Evolutionary conservation across 352 stramenopile genomes (phyloP).

Genomic region (Pythium rhizo-oryzae): DNA sequence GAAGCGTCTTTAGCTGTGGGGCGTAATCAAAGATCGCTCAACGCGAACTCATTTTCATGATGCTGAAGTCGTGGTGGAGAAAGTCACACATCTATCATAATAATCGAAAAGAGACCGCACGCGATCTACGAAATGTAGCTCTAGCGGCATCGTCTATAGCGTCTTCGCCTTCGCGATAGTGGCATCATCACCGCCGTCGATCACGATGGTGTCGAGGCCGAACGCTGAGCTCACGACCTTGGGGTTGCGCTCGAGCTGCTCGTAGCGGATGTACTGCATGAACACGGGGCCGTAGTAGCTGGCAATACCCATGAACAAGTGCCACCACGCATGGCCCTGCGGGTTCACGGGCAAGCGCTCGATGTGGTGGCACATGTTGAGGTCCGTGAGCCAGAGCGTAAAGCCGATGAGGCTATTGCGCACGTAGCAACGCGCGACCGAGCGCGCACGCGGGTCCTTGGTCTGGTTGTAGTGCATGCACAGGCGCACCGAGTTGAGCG

Average conservation of each 20-base stretch:
- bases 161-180: conserved; percentile 9
- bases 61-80: neutral
- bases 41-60: neutral
- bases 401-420: conserved; percentile 61
- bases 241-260: conserved; percentile 69
- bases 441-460: conserved; percentile 48
- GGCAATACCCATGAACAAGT: conserved; percentile 81
- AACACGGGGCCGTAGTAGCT: conserved; percentile 81
- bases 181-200: conserved; percentile 32
- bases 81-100: neutral
- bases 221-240: conserved; percentile 52
- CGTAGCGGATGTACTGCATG: conserved; percentile 85
- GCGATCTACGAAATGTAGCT: neutral
- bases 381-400: conserved; percentile 76
- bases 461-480: conserved; percentile 54
- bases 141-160: conserved; percentile 2
- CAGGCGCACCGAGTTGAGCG: conserved; percentile 46
- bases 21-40: too few relatives aligned
- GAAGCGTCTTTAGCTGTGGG: too few relatives aligned
- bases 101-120: neutral
- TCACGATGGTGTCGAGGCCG: conserved; percentile 70
- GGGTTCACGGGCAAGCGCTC: conserved; percentile 64
- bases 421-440: conserved; percentile 65
- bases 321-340: conserved; percentile 85
- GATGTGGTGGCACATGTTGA: conserved; percentile 69